phyloP scores from a whole-genome alignment of 495 filamentous ascomycete species.

The Aspergillus cavernicola region DNA sequence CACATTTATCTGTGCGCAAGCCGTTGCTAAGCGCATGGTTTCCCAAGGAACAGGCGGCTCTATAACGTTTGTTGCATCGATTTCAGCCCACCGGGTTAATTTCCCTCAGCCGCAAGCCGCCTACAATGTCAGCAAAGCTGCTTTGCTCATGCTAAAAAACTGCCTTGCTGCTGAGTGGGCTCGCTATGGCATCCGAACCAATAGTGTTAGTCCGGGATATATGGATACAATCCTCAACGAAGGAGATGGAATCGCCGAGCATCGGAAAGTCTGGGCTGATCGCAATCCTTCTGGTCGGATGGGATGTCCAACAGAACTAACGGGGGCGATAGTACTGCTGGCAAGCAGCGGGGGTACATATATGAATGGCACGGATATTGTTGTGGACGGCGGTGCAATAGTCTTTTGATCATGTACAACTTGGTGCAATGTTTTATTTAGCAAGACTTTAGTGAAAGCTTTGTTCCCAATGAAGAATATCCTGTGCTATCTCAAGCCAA shows the following conservation, averaged over 20 bases:
- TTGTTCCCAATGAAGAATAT: no score
- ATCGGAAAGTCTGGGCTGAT: slow-evolving; percentile 53
- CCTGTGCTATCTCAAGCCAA: no score
- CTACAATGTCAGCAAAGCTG: slow-evolving; percentile 44
- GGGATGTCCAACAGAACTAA: slow-evolving; percentile 60
- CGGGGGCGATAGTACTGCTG: slow-evolving; percentile 63
- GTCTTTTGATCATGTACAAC: no score
- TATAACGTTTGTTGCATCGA: slow-evolving; percentile 62
- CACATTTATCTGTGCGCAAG: slow-evolving; percentile 60
- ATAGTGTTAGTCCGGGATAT: slow-evolving; percentile 65
- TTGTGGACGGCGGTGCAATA: slow-evolving; percentile 47
- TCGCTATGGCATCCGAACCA: slow-evolving; percentile 59
- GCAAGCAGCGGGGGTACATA: slow-evolving; percentile 59
- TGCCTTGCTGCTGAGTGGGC: slow-evolving; percentile 46
- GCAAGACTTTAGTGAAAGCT: no score
- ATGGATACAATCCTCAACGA: slow-evolving; percentile 76
- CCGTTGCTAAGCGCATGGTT: slow-evolving; percentile 47
- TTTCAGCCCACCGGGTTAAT: slow-evolving; percentile 58
- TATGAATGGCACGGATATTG: slow-evolving; percentile 61
- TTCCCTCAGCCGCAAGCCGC: slow-evolving; percentile 42
- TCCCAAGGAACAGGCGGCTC: slow-evolving; percentile 42
- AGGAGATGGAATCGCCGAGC: slow-evolving; percentile 53
- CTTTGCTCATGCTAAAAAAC: slow-evolving; percentile 28
- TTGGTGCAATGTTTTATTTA: not conserved
- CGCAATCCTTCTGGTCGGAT: slow-evolving; percentile 68